Evolutionary conservation across 192 early-diverging fungal species (phyloP), one percentile per base, ranked within the genome.

Genomic region (Allomyces macrogynus): DNA sequence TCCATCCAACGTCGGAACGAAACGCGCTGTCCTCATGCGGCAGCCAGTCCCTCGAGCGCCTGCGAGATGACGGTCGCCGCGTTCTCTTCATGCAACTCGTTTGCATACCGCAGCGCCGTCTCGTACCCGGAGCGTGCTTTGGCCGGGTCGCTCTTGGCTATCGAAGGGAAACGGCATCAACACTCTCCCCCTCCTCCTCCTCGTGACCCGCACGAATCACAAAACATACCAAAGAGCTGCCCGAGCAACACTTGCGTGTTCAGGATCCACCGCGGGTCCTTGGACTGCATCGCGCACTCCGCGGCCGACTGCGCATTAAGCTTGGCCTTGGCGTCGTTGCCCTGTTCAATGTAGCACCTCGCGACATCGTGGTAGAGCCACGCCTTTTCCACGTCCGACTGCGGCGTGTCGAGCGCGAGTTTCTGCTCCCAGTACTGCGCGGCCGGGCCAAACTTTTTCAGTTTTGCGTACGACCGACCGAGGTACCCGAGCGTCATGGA

Each of bases 291-390:
- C 20, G 49, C 49, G 16, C 3, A 14, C 16, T 57, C 4, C 12
- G 16, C 12, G 12, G 49, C 49, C 16, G 12, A n/a, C 12, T 57
- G 16, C 12, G 49, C 49, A 3, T 20, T 57, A 3, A 20, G 16
- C 12, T n/a, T 14, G 16, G 49, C 49, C 49, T n/a, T 14, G 20
- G 12, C 49, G 49, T 3, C 49, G 16, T 57, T n/a, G 49, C 62
- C 62, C 62, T 16, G 24, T 8, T 62, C 62, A 22, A 62, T 26
- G 14, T 23, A 62, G 62, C 62, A 62, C 62, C 62, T 10, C 62
- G 62, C 62, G 18, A 62, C 16, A 22, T 62, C 62, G 14, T 62
- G 62, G 10, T 26, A 32, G 24, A 62, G 62, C 62, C 62, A 62
- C 16, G 27, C 24, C 20, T 22, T 14, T 22, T 62, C 62, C 18